phyloP scores from a whole-genome alignment of 192 early-diverging fungal species.

The Chytriomyces hyalinus region DNA sequence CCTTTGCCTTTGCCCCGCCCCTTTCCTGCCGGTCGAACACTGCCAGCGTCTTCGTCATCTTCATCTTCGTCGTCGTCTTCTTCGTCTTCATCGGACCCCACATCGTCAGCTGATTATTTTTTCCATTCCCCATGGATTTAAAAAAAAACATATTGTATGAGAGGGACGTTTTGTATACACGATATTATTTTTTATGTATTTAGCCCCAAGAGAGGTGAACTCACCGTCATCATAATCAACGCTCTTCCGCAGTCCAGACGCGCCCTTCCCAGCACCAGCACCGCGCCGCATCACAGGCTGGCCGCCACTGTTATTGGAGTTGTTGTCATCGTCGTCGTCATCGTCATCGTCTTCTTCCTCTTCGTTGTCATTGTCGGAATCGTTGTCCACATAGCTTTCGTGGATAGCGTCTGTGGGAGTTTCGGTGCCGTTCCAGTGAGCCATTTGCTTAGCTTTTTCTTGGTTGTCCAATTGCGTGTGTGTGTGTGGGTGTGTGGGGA shows the following conservation, averaged over 20 bases:
- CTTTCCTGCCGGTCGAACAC: neutral
- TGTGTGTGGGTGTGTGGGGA: too few relatives aligned
- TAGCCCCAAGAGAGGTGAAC: neutral
- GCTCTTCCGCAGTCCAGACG: neutral
- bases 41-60: neutral
- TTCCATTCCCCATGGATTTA: neutral
- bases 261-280: neutral
- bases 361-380: neutral
- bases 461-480: too few relatives aligned
- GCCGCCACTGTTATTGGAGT: neutral
- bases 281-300: neutral
- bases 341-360: neutral
- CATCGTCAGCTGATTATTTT: neutral
- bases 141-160: neutral
- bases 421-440: too few relatives aligned
- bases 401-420: too few relatives aligned
- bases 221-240: neutral
- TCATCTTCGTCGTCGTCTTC: neutral
- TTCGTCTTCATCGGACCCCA: neutral
- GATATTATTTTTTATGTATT: neutral
- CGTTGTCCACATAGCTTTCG: neutral
- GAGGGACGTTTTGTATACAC: too few relatives aligned
- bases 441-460: too few relatives aligned
- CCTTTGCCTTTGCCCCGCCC: neutral
- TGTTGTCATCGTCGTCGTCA: neutral